Evolutionary conservation across 176 grass and related monocot species (phyloP), one percentile per base, ranked within the genome.

Genomic region (Saccharum spontaneum): DNA sequence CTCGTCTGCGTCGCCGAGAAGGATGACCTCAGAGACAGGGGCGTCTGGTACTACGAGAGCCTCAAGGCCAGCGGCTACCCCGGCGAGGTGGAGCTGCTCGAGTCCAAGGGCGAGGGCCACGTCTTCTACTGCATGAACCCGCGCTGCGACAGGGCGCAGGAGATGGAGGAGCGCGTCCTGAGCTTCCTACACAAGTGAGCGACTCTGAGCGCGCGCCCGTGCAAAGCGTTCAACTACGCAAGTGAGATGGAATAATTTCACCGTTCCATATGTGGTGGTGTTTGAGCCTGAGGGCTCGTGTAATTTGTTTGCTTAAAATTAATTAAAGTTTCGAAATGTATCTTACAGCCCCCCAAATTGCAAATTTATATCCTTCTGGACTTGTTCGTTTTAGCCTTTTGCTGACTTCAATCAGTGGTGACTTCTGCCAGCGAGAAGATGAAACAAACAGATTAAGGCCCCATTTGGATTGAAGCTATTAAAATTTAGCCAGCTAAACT

Each of bases 1-100:
- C 83, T 93, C 30, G 80, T 98, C 48, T 90, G 87, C 70, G 85
- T 94, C 79, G 95, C 95, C 4, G 92, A 95, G 92, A 88, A 90
- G 73, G 95, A 98, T 33, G 37, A 54, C 0, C 85, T 95, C 75
- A 79, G 89, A n/a, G 92, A 98, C 80, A 83, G 95, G 81, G 95
- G 92, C 46, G 79, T 88, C 60, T 91, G 91, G 87, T 98, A 98
- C 79, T 91, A 66, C 82, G 92, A 94, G 88, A 73, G 55, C 38
- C 84, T 97, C 62, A 97, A 79, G 86, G 84, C 70, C 33, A 84
- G 83, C 73, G 86, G 85, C 2, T 93, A 90, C 88, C 68, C 57
- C 33, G 92, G 90, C 23, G 85, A 89, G 84, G 92, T 82, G 57
- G 90, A 88, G 81, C 67, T 97, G 73, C 77, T 89, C 43, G 92